Evolutionary conservation across 768 basidiomycete genomes (phyloP).

Genomic region (Ephemerocybe angulata): DNA sequence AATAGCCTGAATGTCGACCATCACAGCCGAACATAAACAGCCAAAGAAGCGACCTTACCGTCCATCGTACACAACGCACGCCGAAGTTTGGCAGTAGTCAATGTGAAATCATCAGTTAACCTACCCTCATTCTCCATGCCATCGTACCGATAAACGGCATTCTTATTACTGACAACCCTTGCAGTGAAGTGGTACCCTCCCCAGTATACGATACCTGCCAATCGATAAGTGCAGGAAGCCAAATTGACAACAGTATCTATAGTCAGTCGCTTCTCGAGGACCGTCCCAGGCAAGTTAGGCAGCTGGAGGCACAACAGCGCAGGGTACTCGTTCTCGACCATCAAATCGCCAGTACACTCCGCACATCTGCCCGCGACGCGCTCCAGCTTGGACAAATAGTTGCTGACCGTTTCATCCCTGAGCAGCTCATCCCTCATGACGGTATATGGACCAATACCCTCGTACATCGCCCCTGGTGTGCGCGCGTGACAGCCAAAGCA

Average conservation of each 20-base stretch:
- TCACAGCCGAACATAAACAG: background rate
- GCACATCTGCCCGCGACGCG: background rate
- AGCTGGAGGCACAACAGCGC: background rate
- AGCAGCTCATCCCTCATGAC: background rate
- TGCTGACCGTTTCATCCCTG: fast-evolving
- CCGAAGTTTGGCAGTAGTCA: background rate
- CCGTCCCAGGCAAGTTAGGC: background rate
- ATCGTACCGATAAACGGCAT: background rate
- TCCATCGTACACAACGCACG: background rate
- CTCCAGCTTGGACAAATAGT: background rate
- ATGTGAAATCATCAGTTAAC: background rate
- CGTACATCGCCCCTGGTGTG: background rate
- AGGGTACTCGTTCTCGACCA: background rate
- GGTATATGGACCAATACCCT: background rate
- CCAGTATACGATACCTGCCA: background rate
- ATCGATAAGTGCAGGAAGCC: background rate
- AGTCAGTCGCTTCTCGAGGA: background rate
- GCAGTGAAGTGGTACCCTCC: background rate
- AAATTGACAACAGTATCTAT: background rate
- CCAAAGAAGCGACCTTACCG: background rate
- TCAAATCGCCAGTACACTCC: background rate
- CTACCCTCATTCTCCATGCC: background rate
- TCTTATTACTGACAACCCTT: background rate
- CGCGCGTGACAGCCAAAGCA: background rate
- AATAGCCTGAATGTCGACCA: background rate